Percentiles rank a stretch among this genome's conserved stretches.
Conservation (phyloP, 129 eudicot genomes). For the Centaurea solstitialis region DNA sequence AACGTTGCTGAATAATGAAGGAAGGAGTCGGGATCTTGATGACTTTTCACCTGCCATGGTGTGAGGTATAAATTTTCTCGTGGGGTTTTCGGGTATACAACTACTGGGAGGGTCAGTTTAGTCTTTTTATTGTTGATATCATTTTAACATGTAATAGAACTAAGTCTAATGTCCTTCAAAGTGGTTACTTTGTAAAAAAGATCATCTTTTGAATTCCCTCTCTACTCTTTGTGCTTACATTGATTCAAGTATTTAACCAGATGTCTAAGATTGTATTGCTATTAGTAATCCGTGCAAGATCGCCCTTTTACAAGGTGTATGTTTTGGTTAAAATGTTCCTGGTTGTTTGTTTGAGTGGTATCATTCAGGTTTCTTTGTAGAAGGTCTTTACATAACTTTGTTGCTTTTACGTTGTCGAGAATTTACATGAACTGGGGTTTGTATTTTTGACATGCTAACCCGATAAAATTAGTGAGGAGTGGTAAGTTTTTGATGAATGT, state of each 20-base stretch:
- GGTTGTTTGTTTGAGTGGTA: not conserved
- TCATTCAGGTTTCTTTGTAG: not conserved
- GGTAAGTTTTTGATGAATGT: not conserved
- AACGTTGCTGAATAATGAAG: conserved; percentile 55
- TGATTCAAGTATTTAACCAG: conserved; percentile 4
- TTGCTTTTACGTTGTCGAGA: not conserved
- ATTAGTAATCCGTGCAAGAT: conserved; percentile 7
- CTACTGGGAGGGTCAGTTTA: conserved; percentile 33
- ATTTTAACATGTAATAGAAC: conserved; percentile 41
- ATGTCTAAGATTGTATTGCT: conserved; percentile 20
- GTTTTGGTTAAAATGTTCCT: not conserved
- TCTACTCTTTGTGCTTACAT: conserved; percentile 18
- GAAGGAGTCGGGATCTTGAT: conserved; percentile 1
- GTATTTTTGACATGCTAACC: not conserved
- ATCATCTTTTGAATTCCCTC: conserved; percentile 27
- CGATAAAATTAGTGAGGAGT: not conserved
- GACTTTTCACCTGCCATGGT: conserved; percentile 24
- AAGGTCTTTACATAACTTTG: not conserved
- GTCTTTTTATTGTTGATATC: conserved; percentile 31
- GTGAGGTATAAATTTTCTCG: conserved; percentile 38
- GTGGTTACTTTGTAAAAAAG: conserved; percentile 43
- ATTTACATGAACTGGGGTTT: not conserved
- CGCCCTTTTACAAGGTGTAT: not conserved
- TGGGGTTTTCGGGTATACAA: conserved; percentile 58
- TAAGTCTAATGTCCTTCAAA: conserved; percentile 40